These are phyloP conservation scores for Gliomastix tumulicola DNA, from an alignment of 2,329 filamentous ascomycete genomes.

Conservation along the genomic window DNA sequence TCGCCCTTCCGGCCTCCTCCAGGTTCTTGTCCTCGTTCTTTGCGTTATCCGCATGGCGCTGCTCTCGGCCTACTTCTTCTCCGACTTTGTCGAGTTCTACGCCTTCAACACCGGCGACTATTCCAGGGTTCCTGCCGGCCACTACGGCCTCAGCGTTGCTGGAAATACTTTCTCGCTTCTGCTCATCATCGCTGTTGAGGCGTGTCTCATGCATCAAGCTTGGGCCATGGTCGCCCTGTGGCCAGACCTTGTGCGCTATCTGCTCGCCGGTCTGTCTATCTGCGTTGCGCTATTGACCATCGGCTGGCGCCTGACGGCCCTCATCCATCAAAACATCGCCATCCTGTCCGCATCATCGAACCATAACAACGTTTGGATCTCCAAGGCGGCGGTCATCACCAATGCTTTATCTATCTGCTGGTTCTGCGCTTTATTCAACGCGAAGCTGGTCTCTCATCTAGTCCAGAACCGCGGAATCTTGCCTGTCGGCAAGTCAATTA, in stretches of 20 bases:
- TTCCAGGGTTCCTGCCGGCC: conserved; percentile 30
- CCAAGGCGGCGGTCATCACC: conserved; percentile 27
- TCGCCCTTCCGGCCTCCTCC: conserved; percentile 59
- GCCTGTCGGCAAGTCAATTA: conserved; percentile 30
- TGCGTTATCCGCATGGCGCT: conserved; percentile 55
- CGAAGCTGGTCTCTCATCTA: conserved; percentile 42
- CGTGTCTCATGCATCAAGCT: conserved; percentile 43
- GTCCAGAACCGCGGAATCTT: conserved; percentile 38
- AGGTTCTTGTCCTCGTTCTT: conserved; percentile 51
- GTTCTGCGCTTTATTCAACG: conserved; percentile 50
- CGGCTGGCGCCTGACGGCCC: conserved; percentile 21
- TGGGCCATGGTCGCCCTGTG: conserved; percentile 46
- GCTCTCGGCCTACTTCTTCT: conserved; percentile 51
- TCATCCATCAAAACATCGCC: conserved; percentile 25
- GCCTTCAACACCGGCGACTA: conserved; percentile 48
- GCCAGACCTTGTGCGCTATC: conserved; percentile 24
- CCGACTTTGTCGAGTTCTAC: conserved; percentile 56
- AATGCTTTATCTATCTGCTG: conserved; percentile 37
- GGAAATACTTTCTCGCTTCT: conserved; percentile 34
- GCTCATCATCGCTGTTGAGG: conserved; percentile 36
- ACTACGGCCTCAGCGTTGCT: conserved; percentile 27
- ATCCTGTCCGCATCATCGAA: conserved; percentile 7
- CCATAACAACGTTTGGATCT: conserved; percentile 15
- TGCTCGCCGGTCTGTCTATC: conserved; percentile 20
- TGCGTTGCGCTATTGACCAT: conserved; percentile 23